Evolutionary conservation across 257 asterid species (phyloP), one percentile per base, ranked within the genome.

Genomic region (Solanum boliviense): DNA sequence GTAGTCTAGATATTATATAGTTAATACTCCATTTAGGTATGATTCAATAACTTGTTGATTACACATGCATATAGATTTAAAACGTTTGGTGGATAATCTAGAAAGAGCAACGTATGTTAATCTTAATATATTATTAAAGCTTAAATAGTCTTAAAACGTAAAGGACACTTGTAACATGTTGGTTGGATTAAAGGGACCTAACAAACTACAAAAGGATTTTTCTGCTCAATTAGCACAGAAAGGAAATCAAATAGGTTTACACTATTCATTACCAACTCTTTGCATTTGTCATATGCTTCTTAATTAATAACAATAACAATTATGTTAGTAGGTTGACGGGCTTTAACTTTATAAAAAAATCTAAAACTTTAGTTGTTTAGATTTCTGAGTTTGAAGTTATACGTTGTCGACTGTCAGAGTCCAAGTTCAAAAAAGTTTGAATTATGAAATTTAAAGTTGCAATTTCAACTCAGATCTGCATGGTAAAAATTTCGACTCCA

Each of bases 401-500:
- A 60, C 31, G 1, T 3, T 39, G 41, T 38, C 41, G 44, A 39
- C 27, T 9, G 29, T 2, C 9, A 67, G 4, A 68, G 9, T 29
- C 0, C 73, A 67, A 67, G 7, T 25, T 25, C 5, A 27, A 13
- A 68, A 5, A 25, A 7, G 5, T 13, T 27, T 68, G 1, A 68
- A 68, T 27, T 29, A 13, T 13, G 3, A 68, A 13, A 29, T 68
- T 70, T 0, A 15, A 13, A 29, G 5, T 7, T 12, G 38, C 0
- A 70, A 29, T 6, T 70, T 70, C 23, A 29, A 29, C 12, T 70
- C 0, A 27, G 1, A 27, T 16, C 5, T 7, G 10, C 1, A 13
- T 29, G 5, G 0, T 48, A 48, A 48, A 0, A 48, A 1, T 4
- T 46, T 0, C 0, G 0, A 2, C 20, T 48, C 0, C 0, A 0